These are phyloP conservation scores for Crithidia expoeki DNA, from an alignment of 208 protist genomes.

Conservation along the genomic window DNA sequence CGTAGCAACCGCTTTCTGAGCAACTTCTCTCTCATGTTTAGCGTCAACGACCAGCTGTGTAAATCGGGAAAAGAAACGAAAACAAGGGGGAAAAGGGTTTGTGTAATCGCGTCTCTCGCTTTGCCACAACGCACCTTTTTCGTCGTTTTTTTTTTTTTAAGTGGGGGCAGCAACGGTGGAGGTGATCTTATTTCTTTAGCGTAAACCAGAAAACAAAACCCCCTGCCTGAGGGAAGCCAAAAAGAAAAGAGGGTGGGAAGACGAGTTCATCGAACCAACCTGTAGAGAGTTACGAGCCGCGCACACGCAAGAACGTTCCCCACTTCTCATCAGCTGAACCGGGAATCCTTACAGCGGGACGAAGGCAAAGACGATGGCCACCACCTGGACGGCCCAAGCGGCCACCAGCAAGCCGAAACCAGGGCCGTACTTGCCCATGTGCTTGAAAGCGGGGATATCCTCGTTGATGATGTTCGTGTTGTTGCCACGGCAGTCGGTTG, in stretches of 20 bases:
- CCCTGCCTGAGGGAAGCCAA: neutral
- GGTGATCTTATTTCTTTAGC: constrained; percentile 3
- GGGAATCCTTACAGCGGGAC: constrained; percentile 31
- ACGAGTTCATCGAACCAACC: neutral
- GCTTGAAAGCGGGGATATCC: constrained; percentile 44
- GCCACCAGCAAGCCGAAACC: constrained; percentile 52
- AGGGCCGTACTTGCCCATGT: constrained; percentile 45
- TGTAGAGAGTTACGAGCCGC: neutral
- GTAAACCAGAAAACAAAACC: neutral
- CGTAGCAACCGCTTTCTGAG: neutral
- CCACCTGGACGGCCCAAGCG: constrained; percentile 50
- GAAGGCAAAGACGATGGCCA: constrained; percentile 44
- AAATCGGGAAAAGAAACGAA: no score
- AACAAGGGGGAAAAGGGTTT: neutral
- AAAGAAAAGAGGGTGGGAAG: neutral
- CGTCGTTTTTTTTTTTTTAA: neutral
- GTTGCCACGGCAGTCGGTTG: constrained; percentile 24
- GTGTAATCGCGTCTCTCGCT: neutral
- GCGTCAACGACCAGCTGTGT: no score
- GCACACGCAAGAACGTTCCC: neutral
- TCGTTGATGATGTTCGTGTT: constrained; percentile 20
- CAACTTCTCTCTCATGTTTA: no score
- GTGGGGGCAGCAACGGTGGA: neutral
- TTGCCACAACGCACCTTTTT: neutral
- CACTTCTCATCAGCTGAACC: neutral